phyloP scores from a whole-genome alignment of 441 rosid species.

The Adansonia rubrostipa region DNA sequence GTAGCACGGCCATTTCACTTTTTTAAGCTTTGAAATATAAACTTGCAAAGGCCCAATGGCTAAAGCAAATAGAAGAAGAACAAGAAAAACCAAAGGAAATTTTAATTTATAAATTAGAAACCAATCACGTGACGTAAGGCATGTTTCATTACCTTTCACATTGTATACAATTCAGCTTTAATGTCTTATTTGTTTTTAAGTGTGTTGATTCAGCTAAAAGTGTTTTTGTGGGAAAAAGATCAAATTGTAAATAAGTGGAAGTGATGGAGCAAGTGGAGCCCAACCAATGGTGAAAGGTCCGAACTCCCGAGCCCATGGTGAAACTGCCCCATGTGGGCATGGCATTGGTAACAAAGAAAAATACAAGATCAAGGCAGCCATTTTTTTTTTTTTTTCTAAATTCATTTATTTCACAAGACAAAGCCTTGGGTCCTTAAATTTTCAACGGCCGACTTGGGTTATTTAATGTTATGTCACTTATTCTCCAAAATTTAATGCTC shows the following conservation, averaged over 20 bases:
- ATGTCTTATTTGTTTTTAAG: background rate
- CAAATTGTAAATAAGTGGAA: background rate
- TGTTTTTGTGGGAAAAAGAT: background rate
- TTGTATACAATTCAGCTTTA: background rate
- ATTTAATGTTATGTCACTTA: conserved; percentile 14
- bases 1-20: background rate
- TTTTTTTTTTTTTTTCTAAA: background rate
- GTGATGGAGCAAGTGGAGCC: conserved; percentile 14
- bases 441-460: conserved; percentile 22
- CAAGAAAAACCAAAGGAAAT: background rate
- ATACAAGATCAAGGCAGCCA: conserved; percentile 13
- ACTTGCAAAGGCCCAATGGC: background rate
- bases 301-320: background rate
- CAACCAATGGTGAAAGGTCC: conserved; percentile 8
- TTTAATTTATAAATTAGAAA: background rate
- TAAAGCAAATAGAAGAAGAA: conserved; percentile 3
- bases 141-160: background rate
- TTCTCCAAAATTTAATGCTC: conserved; percentile 32
- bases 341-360: conserved; percentile 1
- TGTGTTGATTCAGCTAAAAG: background rate
- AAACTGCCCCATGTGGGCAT: conserved; percentile 21
- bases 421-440: conserved; percentile 27
- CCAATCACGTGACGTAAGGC: background rate
- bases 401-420: conserved; percentile 25
- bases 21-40: background rate